A percentile compares a stretch with the other conserved stretches of the same genome.
phyloP scores from a whole-genome alignment of 2,329 filamentous ascomycete species.

The Cercospora janseana region DNA sequence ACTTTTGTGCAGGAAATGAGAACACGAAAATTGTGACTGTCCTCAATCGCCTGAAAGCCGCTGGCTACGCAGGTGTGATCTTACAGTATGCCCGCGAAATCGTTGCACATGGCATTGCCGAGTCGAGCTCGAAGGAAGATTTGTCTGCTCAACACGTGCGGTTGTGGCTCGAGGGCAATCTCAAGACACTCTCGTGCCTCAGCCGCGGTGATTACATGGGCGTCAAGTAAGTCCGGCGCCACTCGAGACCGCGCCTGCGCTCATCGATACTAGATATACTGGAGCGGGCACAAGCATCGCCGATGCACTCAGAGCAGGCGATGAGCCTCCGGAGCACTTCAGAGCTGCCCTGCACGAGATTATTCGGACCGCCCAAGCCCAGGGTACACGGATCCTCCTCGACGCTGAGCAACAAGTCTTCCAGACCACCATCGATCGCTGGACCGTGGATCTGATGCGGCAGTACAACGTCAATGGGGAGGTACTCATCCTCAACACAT shows the following conservation, averaged over 20 bases:
- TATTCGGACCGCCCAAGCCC: constrained; percentile 44
- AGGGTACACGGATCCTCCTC: constrained; percentile 49
- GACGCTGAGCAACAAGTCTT: constrained; percentile 56
- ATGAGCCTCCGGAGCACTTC: constrained; percentile 5
- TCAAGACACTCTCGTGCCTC: constrained; percentile 55
- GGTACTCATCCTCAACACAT: constrained; percentile 51
- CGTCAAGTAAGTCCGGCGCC: constrained; percentile 44
- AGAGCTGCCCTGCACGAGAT: constrained; percentile 44
- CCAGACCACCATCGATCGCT: constrained; percentile 52
- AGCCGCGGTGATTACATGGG: constrained; percentile 53
- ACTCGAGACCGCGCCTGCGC: not conserved
- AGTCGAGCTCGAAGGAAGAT: constrained; percentile 46
- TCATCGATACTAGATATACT: constrained; percentile 2
- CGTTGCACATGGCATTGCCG: constrained; percentile 4
- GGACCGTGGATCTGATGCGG: constrained; percentile 55
- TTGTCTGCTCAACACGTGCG: constrained; percentile 28
- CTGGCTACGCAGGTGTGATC: constrained; percentile 55
- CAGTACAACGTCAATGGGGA: constrained; percentile 49
- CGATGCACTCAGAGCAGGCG: constrained; percentile 1
- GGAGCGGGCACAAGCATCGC: constrained; percentile 19
- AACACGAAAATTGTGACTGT: constrained; percentile 48
- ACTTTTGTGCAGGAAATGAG: constrained; percentile 57
- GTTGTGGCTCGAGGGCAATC: constrained; percentile 54
- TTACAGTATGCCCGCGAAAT: constrained; percentile 56
- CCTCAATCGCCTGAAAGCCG: constrained; percentile 46